Conservation (phyloP, 345 rosid genomes). For the Eucalyptus fibrosa region DNA sequence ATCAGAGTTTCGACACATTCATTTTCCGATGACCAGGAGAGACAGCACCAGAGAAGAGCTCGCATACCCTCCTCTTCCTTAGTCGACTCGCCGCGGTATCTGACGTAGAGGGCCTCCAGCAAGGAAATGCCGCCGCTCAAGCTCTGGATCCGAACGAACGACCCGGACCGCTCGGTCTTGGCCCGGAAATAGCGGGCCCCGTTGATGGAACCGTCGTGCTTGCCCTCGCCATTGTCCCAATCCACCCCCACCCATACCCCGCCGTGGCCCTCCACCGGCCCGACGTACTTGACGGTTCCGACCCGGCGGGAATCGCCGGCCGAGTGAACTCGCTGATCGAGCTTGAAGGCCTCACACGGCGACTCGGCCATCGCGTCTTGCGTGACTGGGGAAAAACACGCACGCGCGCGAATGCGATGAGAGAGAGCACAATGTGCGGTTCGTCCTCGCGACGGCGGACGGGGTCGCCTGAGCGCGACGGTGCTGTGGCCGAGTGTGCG, state of each 20-base stretch:
- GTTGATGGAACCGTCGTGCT: slow-evolving; percentile 70
- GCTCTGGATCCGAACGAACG: slow-evolving; percentile 56
- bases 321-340: slow-evolving; percentile 70
- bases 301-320: slow-evolving; percentile 48
- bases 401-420: background rate
- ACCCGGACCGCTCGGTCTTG: slow-evolving; percentile 45
- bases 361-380: background rate
- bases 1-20: background rate
- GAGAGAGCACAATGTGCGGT: background rate
- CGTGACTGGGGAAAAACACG: background rate
- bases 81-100: slow-evolving; percentile 49
- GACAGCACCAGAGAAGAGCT: slow-evolving; percentile 1
- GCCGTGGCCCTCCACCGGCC: slow-evolving; percentile 48
- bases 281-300: slow-evolving; percentile 65
- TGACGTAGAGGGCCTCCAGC: slow-evolving; percentile 53
- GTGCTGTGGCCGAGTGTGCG: background rate
- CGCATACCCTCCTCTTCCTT: slow-evolving; percentile 75
- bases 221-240: slow-evolving; percentile 71
- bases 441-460: background rate
- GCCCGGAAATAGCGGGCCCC: slow-evolving; percentile 67
- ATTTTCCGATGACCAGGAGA: background rate
- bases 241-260: slow-evolving; percentile 82
- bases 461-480: background rate
- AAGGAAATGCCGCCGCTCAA: slow-evolving; percentile 55
- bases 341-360: slow-evolving; percentile 2